phyloP scores from a whole-genome alignment of 176 grass and related monocot genomes.

The Panicum miliaceum region DNA sequence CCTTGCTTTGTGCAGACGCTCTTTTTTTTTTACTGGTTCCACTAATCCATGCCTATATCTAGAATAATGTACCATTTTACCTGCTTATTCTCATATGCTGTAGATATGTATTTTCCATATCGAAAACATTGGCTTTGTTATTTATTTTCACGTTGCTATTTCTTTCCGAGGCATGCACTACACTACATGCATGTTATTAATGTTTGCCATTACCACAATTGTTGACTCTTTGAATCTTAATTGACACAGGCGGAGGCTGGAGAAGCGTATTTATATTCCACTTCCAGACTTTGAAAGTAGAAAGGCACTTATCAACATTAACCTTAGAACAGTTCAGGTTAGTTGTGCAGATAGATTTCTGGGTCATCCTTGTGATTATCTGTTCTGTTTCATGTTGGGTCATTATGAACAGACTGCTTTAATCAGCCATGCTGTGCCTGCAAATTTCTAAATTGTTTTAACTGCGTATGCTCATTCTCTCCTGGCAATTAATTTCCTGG shows the following conservation, averaged over 20 bases:
- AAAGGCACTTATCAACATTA: slow-evolving; percentile 97
- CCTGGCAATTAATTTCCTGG: background rate
- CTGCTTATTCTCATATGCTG: background rate
- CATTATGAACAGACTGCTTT: background rate
- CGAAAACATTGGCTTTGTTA: background rate
- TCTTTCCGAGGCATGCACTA: slow-evolving; percentile 15
- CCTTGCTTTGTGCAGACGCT: background rate
- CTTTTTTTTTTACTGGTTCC: slow-evolving; percentile 18
- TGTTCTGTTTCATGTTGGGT: background rate
- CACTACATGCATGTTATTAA: slow-evolving; percentile 26
- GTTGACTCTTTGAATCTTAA: slow-evolving; percentile 37
- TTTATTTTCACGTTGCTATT: slow-evolving; percentile 33
- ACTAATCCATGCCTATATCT: background rate
- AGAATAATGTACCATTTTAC: background rate
- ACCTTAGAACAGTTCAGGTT: slow-evolving; percentile 98
- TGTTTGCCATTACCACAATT: slow-evolving; percentile 8
- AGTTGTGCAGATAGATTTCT: background rate
- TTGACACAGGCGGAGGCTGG: slow-evolving; percentile 81
- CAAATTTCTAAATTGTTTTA: slow-evolving; percentile 8
- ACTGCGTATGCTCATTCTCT: background rate
- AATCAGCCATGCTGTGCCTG: background rate
- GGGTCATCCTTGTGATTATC: background rate
- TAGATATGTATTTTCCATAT: slow-evolving; percentile 12
- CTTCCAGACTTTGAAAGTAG: slow-evolving; percentile 96
- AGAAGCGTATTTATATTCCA: slow-evolving; percentile 98